These are phyloP conservation scores for Globomyces sp. DNA, from an alignment of 371 early-diverging fungal genomes.

Conservation along the genomic window DNA sequence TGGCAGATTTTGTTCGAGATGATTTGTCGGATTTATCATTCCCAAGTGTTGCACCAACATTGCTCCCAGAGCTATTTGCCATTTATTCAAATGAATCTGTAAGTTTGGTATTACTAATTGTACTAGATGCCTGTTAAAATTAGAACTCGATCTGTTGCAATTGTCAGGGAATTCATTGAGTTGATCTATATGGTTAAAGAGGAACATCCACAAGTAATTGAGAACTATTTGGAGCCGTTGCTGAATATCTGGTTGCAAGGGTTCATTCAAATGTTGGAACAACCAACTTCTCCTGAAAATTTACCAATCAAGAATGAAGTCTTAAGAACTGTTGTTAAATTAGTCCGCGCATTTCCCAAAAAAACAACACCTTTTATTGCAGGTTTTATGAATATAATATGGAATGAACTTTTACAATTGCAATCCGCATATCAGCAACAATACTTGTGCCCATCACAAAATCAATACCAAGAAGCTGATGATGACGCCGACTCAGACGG, in stretches of 20 bases:
- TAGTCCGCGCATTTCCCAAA: conserved; percentile 62
- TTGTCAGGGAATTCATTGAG: conserved; percentile 80
- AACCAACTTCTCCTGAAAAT: conserved; percentile 29
- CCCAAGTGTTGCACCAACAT: conserved; percentile 69
- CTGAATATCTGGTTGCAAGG: conserved; percentile 73
- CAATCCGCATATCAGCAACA: conserved; percentile 52
- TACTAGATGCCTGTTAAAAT: conserved; percentile 65
- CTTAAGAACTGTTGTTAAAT: conserved; percentile 58
- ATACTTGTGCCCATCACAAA: conserved; percentile 28
- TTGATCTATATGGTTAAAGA: conserved; percentile 75
- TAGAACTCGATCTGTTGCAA: conserved; percentile 73
- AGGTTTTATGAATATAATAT: conserved; percentile 60
- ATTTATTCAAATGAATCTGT: conserved; percentile 58
- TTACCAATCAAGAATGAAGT: conserved; percentile 33
- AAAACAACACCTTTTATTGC: conserved; percentile 51
- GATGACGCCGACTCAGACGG: conserved; percentile 76
- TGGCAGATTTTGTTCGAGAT: conserved; percentile 78
- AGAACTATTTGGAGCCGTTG: conserved; percentile 69
- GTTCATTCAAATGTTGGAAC: conserved; percentile 53
- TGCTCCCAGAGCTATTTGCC: conserved; percentile 79
- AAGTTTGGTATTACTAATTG: not conserved
- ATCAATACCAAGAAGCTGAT: conserved; percentile 50
- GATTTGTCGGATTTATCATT: conserved; percentile 87
- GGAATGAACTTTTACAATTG: conserved; percentile 61
- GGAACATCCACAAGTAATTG: conserved; percentile 67